Conservation (phyloP, 2,329 filamentous ascomycete species). For the Penicillium sp. region DNA sequence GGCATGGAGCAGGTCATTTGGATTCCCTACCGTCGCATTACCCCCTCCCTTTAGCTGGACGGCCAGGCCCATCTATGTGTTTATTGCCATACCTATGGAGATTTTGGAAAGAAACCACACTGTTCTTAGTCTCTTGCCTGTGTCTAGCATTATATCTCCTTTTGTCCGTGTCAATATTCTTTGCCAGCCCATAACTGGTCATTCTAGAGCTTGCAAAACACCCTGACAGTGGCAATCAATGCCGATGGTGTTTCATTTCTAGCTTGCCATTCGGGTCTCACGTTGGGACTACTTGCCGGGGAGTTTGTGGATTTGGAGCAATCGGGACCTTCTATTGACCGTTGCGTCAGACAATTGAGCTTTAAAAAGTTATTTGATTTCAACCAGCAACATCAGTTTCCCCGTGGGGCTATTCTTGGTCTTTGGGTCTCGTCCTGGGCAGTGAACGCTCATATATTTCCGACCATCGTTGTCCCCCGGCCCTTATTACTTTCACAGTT, state of each 20-base stretch:
- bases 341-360: background rate
- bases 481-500: too few relatives aligned
- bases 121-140: background rate
- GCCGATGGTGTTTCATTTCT: background rate
- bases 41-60: background rate
- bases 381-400: background rate
- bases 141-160: background rate
- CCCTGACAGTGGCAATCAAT: background rate
- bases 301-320: background rate
- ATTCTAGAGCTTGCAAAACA: background rate
- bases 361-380: background rate
- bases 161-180: background rate
- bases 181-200: background rate
- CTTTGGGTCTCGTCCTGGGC: too few relatives aligned
- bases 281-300: background rate
- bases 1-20: background rate
- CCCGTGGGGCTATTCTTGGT: too few relatives aligned
- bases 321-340: background rate
- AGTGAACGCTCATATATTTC: too few relatives aligned
- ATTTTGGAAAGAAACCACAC: slow-evolving; percentile 1
- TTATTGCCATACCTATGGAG: slow-evolving; percentile 4
- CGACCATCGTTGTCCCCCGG: too few relatives aligned
- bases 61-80: background rate
- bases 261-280: background rate
- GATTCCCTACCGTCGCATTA: background rate